Evolutionary conservation across 768 basidiomycete species (phyloP).

Genomic region (Auricularia auricula-judae): DNA sequence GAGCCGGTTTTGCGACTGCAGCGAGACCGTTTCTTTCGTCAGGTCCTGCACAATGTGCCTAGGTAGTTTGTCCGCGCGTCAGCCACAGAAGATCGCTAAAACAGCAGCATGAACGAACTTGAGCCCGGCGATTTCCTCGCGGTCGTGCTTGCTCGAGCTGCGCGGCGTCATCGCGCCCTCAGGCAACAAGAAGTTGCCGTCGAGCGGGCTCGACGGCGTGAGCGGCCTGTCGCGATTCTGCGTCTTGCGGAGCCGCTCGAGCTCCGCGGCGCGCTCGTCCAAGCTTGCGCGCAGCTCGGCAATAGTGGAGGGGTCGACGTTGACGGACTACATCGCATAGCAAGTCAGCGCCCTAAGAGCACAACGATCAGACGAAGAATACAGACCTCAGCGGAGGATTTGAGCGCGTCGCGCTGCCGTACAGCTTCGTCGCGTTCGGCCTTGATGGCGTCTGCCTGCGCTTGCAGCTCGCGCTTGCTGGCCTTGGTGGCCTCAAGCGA

Average conservation of each 20-base stretch:
- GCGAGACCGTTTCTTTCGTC: conserved; percentile 62
- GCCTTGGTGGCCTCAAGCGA: conserved; percentile 31
- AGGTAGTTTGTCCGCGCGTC: conserved; percentile 3
- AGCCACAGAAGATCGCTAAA: not conserved
- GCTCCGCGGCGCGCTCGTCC: conserved; percentile 34
- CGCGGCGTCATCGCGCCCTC: conserved; percentile 1
- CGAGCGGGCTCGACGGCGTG: conserved; percentile 15
- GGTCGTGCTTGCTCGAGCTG: conserved; percentile 34
- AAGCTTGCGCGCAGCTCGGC: conserved; percentile 16
- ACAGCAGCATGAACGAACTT: conserved; percentile 39
- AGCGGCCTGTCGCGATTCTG: conserved; percentile 46
- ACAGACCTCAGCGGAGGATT: not conserved
- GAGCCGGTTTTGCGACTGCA: conserved; percentile 54
- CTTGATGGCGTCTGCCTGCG: conserved; percentile 10
- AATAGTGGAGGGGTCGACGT: conserved; percentile 3
- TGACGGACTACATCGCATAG: conserved; percentile 4
- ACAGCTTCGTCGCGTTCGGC: conserved; percentile 7
- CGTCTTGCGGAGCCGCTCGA: conserved; percentile 49
- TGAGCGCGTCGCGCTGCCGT: not conserved
- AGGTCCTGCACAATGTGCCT: conserved; percentile 85
- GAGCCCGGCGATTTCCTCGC: conserved; percentile 70
- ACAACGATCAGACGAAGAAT: not conserved
- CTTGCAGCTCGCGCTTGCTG: conserved; percentile 13
- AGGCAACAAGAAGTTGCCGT: not conserved
- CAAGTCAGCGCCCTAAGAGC: no score